Conservation (phyloP, 148 eudicot species). For the Suaeda aralocaspica region DNA sequence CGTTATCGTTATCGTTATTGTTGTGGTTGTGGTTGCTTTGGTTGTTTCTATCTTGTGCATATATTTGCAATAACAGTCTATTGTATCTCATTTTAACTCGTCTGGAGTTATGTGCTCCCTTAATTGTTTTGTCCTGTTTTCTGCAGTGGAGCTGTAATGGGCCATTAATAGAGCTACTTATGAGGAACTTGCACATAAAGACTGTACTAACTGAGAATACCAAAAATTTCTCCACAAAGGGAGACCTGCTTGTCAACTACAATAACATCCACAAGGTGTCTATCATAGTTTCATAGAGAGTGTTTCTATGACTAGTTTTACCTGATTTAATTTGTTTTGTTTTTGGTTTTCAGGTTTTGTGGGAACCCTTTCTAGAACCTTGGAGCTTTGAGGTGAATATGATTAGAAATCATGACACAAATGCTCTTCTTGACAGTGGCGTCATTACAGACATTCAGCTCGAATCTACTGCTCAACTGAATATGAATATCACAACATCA, state of each 20-base stretch:
- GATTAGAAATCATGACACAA: constrained; percentile 42
- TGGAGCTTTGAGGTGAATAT: constrained; percentile 67
- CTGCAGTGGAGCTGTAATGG: constrained; percentile 78
- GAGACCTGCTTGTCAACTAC: constrained; percentile 78
- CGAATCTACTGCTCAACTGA: constrained; percentile 55
- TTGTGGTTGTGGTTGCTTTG: no score
- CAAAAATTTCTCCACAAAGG: constrained; percentile 37
- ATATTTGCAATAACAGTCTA: not conserved
- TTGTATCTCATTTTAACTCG: constrained; percentile 5
- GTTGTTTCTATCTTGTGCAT: not conserved
- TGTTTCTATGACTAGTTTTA: constrained; percentile 7
- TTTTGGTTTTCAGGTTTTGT: constrained; percentile 53
- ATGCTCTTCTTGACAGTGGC: constrained; percentile 51
- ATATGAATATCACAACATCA: constrained; percentile 75
- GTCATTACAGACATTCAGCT: constrained; percentile 49
- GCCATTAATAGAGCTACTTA: constrained; percentile 64
- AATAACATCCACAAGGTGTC: constrained; percentile 85
- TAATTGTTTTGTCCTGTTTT: constrained; percentile 5
- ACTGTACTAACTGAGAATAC: constrained; percentile 34
- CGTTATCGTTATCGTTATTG: no score
- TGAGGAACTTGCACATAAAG: constrained; percentile 41
- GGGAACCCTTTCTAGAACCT: constrained; percentile 97
- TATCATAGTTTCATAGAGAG: not conserved
- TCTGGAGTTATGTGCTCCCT: not conserved
- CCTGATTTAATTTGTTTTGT: constrained; percentile 6